Base-by-base conservation (phyloP, 257 asterid genomes). In the Solanum tarijense region DNA sequence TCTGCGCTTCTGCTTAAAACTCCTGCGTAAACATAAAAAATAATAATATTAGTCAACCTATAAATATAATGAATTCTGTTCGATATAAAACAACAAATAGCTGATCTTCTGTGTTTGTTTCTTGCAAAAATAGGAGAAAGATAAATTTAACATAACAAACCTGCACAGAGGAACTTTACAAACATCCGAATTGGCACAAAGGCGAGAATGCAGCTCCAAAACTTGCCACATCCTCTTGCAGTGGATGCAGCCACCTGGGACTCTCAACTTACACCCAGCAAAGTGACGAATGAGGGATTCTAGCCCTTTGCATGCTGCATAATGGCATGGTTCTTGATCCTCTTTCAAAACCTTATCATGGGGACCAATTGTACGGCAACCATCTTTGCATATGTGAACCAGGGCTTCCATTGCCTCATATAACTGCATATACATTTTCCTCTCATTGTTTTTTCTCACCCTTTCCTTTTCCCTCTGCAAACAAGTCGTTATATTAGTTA, bases 341-440 rank as follows among this genome's bases (percentile, higher is more conserved):
- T 88, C 88, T 83, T 75, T 91, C 84, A 86, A 62, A 23, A 86
- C 88, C 93, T 93, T 94, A 89, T 95, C 95, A 2, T 88, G 93
- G 29, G 98, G 98, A 25, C 98, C 98, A 43, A 95, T 96, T 2
- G 96, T 94, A 9, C 93, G 94, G 88, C 99, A 96, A 4, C 99
- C 99, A 6, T 96, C 98, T 89, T 86, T 93, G 73, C 95, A 96
- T 91, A 94, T 95, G 90, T 96, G 99, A 55, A 96, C 96, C 9
- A 95, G 91, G 23, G 98, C 98, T 89, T 96, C 99, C 98, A 96
- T 96, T 75, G 98, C 98, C 87, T 95, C 99, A 87, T 92, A 94
- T 18, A 96, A 84, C 83, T 94, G 98, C 79, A 87, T 25, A 89
- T 95, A 96, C 1, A 89, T 83, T 83, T 93, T 92, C 43, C 92